phyloP scores from a whole-genome alignment of 176 grass and related monocot species.

The Eremochloa ophiuroides region DNA sequence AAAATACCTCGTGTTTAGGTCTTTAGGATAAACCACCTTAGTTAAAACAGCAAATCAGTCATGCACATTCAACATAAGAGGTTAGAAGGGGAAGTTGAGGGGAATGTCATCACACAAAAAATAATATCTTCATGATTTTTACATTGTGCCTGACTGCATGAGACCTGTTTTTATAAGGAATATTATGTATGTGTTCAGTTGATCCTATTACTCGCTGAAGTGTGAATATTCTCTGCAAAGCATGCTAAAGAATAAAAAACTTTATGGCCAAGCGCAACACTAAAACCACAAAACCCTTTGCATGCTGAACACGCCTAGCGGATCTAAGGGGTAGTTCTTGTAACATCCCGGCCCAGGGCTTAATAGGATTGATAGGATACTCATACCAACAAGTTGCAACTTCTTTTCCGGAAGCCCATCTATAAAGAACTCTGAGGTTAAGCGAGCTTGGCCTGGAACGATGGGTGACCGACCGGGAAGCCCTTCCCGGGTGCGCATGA shows the following conservation, averaged over 20 bases:
- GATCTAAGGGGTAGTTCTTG: neutral
- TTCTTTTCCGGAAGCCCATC: no score
- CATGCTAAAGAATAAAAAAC: neutral
- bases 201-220: neutral
- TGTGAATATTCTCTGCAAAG: neutral
- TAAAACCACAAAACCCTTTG: neutral
- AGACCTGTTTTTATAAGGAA: neutral
- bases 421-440: no score
- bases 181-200: neutral
- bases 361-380: no score
- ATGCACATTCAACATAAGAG: neutral
- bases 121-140: neutral
- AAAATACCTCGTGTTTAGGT: slow-evolving; percentile 19
- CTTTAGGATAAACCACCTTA: slow-evolving; percentile 5
- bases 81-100: neutral
- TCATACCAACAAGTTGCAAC: no score
- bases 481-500: no score
- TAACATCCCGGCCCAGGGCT: no score
- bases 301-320: neutral
- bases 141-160: neutral
- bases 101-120: neutral
- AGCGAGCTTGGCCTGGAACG: no score
- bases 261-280: neutral
- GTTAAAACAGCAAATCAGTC: neutral
- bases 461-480: no score